Evolutionary conservation across 768 basidiomycete species (phyloP).

Genomic region (Collybia mongolica): DNA sequence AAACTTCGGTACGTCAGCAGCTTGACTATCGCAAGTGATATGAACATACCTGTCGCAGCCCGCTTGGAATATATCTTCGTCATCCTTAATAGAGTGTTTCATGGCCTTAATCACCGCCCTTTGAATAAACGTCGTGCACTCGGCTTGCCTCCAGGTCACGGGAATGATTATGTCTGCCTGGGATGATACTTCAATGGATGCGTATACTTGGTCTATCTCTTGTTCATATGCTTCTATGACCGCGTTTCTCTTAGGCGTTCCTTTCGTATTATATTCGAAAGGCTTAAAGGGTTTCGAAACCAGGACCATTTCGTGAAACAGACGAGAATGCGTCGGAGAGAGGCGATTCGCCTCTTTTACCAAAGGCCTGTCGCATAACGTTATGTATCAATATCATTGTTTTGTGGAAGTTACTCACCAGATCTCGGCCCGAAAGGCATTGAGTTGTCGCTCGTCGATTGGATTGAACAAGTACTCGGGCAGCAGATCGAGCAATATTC

Average conservation of each 20-base stretch:
- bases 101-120: constrained; percentile 14
- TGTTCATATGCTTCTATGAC: constrained; percentile 34
- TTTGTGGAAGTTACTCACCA: constrained; percentile 19
- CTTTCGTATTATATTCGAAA: constrained; percentile 42
- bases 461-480: constrained; percentile 24
- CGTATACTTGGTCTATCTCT: constrained; percentile 39
- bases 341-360: constrained; percentile 41
- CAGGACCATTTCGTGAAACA: constrained; percentile 53
- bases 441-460: constrained; percentile 21
- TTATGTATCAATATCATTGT: no score
- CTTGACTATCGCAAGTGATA: constrained; percentile 32
- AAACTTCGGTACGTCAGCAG: constrained; percentile 25
- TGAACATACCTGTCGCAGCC: constrained; percentile 28
- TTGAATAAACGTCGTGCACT: constrained; percentile 16
- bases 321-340: constrained; percentile 37
- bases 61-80: constrained; percentile 27
- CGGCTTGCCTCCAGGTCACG: constrained; percentile 10
- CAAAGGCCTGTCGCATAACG: constrained; percentile 21
- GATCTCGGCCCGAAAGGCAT: constrained; percentile 28
- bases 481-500: constrained; percentile 27
- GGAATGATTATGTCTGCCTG: constrained; percentile 11
- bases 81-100: constrained; percentile 4
- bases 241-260: constrained; percentile 40
- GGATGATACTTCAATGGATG: background rate
- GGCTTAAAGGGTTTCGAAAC: constrained; percentile 37